Base-by-base conservation (phyloP, 2,329 filamentous ascomycete genomes). In the Apiospora sp. region DNA sequence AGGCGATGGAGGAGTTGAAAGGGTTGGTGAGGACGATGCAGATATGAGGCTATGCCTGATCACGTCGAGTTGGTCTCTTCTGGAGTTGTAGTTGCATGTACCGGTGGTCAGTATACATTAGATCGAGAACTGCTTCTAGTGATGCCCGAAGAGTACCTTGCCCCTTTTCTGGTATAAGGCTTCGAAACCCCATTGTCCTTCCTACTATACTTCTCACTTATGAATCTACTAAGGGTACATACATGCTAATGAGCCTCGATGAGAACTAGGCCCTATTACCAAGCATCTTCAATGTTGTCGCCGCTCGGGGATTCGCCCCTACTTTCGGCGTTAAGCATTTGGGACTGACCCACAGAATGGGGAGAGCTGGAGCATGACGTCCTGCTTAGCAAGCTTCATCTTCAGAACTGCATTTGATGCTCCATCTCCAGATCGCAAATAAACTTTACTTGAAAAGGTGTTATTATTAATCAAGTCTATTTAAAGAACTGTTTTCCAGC, bases 1-100 rank as follows among this genome's bases (percentile, higher is more conserved):
- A 75, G 44, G 77, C 78, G 0, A 77, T 58, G 72, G 54, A 4
- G 22, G 37, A 67, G 19, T 43, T 73, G 14, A 27, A 16, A 58
- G 37, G 71, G 34, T 61, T 48, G 67, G 10, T 68, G 67, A 48
- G 48, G n/a, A 22, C 0, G n/a, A 19, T 22, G n/a, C 3, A 0
- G 1, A 30, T 68, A 64, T 64, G 58, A 64, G 1, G 6, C 46
- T 3, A 16, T 46, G 16, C 7, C 4, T 46, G 2, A 22, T 46
- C 14, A 3, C 16, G 3, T 46, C 13, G 16, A 4, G 16, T 6
- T 46, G 43, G 16, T 19, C 16, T 46, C 43, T 16, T 19, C 12
- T 46, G 12, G 43, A 13, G 6, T 16, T 46, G 12, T n/a, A n/a
- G n/a, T n/a, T n/a, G n/a, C n/a, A n/a, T n/a, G n/a, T n/a, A n/a